Evolutionary conservation across 768 basidiomycete genomes (phyloP).

Genomic region (Royoungia palumana): DNA sequence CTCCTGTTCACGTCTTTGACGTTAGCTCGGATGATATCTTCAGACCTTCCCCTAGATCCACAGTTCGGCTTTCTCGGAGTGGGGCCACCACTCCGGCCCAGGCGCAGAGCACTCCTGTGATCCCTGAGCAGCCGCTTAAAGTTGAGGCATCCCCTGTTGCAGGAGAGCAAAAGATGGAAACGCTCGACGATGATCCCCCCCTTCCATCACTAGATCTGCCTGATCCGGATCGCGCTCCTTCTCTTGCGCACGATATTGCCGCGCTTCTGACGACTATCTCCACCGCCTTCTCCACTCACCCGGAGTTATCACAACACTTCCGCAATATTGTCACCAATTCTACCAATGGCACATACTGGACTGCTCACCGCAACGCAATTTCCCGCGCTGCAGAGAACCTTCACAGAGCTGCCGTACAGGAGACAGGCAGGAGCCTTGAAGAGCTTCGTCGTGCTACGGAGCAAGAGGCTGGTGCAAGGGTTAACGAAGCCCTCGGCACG

Average conservation of each 20-base stretch:
- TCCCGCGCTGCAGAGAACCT: conserved; percentile 56
- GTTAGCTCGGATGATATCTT: conserved; percentile 30
- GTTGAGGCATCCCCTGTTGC: conserved; percentile 6
- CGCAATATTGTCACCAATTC: conserved; percentile 63
- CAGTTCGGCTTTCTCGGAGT: conserved; percentile 11
- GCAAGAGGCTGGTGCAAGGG: conserved; percentile 59
- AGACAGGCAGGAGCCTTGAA: conserved; percentile 38
- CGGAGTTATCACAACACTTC: conserved; percentile 66
- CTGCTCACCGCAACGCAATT: conserved; percentile 54
- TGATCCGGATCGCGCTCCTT: conserved; percentile 32
- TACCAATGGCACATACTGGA: conserved; percentile 67
- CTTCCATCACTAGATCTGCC: conserved; percentile 44
- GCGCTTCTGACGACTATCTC: conserved; percentile 55
- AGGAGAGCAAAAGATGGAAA: conserved; percentile 11
- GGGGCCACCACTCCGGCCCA: conserved; percentile 32
- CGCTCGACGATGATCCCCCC: conserved; percentile 43
- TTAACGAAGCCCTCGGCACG: conserved; percentile 59
- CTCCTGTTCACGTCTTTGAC: conserved; percentile 59
- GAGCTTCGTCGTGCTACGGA: conserved; percentile 50
- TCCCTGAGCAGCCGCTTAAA: conserved; percentile 22
- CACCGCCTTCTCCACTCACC: conserved; percentile 57
- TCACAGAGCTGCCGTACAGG: conserved; percentile 42
- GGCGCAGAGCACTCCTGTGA: conserved; percentile 42
- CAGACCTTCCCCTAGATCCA: conserved; percentile 14
- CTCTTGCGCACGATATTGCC: conserved; percentile 64